Conservation (phyloP, 139 green algal species). For the Closterium sp. region DNA sequence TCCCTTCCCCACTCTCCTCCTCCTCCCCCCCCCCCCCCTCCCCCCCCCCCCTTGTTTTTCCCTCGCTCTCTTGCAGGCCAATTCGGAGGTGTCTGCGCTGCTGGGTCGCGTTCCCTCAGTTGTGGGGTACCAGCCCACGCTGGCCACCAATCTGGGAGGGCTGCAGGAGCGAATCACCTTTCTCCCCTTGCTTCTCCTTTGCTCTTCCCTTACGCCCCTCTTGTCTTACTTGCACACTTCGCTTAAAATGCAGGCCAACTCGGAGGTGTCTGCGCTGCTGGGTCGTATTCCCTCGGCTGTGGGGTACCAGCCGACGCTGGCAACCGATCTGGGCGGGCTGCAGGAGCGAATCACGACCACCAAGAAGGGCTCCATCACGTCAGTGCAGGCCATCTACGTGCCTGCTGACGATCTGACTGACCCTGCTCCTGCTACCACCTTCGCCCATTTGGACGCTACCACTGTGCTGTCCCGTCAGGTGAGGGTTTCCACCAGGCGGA, state of each 20-base stretch:
- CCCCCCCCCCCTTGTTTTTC: too few species aligned
- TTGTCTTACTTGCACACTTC: background rate
- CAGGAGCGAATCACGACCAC: slow-evolving; percentile 99
- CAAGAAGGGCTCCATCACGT: slow-evolving; percentile 97
- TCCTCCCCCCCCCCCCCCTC: too few species aligned
- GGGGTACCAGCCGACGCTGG: slow-evolving; percentile 97
- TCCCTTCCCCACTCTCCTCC: too few species aligned
- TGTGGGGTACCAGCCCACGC: slow-evolving; percentile 96
- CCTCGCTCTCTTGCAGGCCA: too few species aligned
- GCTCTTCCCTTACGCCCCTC: slow-evolving; percentile 36
- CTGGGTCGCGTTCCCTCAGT: slow-evolving; percentile 93
- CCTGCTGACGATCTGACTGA: slow-evolving; percentile 53
- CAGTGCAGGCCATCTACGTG: slow-evolving; percentile 73
- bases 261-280: slow-evolving; percentile 90
- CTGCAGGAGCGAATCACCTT: slow-evolving; percentile 96
- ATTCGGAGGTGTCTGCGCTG: background rate
- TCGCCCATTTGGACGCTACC: slow-evolving; percentile 52
- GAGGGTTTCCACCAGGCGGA: background rate
- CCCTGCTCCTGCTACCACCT: slow-evolving; percentile 50
- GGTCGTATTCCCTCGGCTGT: slow-evolving; percentile 98
- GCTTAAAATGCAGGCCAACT: slow-evolving; percentile 25
- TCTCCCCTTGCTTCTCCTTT: background rate
- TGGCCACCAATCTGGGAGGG: slow-evolving; percentile 95
- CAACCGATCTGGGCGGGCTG: slow-evolving; percentile 94
- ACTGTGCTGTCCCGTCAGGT: slow-evolving; percentile 77